Percentiles rank a stretch among this genome's conserved stretches.
Conservation (phyloP, 2,329 filamentous ascomycete species). For the Ophiocordyceps camponoti-leonardi region DNA sequence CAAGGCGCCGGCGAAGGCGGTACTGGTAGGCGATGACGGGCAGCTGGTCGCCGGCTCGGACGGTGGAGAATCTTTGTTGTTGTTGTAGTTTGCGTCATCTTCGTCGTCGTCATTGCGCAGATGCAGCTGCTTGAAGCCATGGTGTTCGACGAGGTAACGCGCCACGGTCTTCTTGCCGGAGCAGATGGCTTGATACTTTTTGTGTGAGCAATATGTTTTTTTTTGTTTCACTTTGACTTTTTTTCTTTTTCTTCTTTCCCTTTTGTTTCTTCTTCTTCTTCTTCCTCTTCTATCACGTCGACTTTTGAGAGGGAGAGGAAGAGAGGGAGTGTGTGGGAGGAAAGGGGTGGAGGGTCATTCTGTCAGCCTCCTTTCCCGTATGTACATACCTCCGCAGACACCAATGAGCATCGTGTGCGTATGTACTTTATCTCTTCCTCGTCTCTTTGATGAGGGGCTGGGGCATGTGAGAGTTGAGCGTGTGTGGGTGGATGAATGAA, state of each 20-base stretch:
- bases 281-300: background rate
- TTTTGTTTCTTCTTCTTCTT: background rate
- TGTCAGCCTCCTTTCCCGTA: too few relatives aligned
- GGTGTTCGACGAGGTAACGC: constrained; percentile 67
- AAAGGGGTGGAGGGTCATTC: background rate
- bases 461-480: too few relatives aligned
- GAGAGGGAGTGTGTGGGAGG: background rate
- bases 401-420: constrained; percentile 55
- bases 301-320: too few relatives aligned
- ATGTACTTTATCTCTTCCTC: too few relatives aligned
- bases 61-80: background rate
- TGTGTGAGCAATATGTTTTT: too few relatives aligned
- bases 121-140: constrained; percentile 62
- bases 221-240: constrained; percentile 35
- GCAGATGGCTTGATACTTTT: too few relatives aligned
- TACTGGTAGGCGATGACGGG: background rate
- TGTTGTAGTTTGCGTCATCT: background rate
- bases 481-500: too few relatives aligned
- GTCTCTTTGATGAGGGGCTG: too few relatives aligned
- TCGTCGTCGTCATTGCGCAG: constrained; percentile 20
- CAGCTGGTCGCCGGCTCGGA: constrained; percentile 3
- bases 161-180: constrained; percentile 84
- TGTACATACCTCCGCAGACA: constrained; percentile 60
- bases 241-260: background rate
- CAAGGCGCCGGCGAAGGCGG: constrained; percentile 9